Conservation (phyloP, 1,139 yeast genomes). For the Debaryomycetaceae sp. region DNA sequence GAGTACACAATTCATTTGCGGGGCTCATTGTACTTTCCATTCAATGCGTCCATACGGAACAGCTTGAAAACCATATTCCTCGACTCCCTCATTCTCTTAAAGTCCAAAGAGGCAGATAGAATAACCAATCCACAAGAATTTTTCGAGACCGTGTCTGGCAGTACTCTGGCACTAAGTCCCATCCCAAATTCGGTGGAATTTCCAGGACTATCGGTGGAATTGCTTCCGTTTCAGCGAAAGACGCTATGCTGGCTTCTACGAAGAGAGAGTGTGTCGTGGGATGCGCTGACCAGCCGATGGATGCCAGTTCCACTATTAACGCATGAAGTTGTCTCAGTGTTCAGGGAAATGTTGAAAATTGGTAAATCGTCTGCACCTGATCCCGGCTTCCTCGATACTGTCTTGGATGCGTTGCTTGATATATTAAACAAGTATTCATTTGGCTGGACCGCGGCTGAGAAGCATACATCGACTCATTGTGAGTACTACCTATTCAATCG, state of each 20-base stretch:
- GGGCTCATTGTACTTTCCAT: too few relatives aligned
- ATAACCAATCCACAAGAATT: constrained; percentile 12
- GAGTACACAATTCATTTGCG: too few relatives aligned
- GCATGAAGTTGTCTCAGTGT: constrained; percentile 4
- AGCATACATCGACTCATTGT: constrained; percentile 4
- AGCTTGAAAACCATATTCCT: too few relatives aligned
- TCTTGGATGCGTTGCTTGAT: constrained; percentile 8
- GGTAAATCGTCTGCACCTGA: constrained; percentile 1
- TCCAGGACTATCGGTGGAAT: constrained; percentile 39
- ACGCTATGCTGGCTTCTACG: constrained; percentile 57
- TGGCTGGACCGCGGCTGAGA: constrained; percentile 38
- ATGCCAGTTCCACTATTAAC: constrained; percentile 9
- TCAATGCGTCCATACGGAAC: too few relatives aligned
- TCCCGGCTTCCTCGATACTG: constrained; percentile 6
- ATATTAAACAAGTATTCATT: constrained; percentile 30
- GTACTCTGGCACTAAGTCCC: constrained; percentile 15
- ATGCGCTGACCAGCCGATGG: constrained; percentile 15
- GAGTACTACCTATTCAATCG: constrained; percentile 34
- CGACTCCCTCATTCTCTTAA: too few relatives aligned
- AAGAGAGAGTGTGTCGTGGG: constrained; percentile 43
- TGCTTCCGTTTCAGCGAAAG: constrained; percentile 50
- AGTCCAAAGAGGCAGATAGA: too few relatives aligned
- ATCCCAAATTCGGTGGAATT: constrained; percentile 17
- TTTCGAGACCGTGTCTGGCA: constrained; percentile 23
- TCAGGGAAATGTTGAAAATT: constrained; percentile 4